Percentiles rank a stretch among this genome's conserved stretches.
These are phyloP conservation scores for Calophaca sinica DNA, from an alignment of 306 rosid genomes.

Conservation along the genomic window DNA sequence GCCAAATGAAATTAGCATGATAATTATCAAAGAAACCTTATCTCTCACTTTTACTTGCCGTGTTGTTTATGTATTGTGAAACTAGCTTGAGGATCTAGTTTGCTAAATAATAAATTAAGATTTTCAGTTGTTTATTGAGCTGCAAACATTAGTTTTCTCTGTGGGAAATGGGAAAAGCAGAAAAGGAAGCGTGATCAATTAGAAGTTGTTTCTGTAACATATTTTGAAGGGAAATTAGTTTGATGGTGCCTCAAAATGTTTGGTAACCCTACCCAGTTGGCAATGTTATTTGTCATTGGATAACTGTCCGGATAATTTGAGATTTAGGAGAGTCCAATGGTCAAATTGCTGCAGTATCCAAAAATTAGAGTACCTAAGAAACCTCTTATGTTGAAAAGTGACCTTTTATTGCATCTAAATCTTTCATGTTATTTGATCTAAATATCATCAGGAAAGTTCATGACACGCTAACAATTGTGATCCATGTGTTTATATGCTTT, in stretches of 20 bases:
- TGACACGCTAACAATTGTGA: constrained; percentile 7
- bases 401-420: constrained; percentile 11
- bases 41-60: constrained; percentile 6
- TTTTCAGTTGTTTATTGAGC: constrained; percentile 7
- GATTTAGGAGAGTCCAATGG: constrained; percentile 6
- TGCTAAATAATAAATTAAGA: constrained; percentile 8
- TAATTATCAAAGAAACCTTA: constrained; percentile 19
- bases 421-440: not conserved
- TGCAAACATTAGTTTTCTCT: constrained; percentile 28
- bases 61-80: constrained; percentile 22
- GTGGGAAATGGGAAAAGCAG: constrained; percentile 10
- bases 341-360: not conserved
- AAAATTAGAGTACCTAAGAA: constrained; percentile 30
- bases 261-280: constrained; percentile 12
- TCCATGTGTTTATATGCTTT: not conserved
- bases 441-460: constrained; percentile 22
- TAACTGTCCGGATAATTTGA: constrained; percentile 33
- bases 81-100: constrained; percentile 28
- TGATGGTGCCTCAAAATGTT: constrained; percentile 17
- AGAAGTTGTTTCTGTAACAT: constrained; percentile 16
- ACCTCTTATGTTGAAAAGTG: constrained; percentile 29
- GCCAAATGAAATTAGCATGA: constrained; percentile 13
- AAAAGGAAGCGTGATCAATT: constrained; percentile 27
- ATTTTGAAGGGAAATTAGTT: constrained; percentile 31
- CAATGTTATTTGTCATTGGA: constrained; percentile 30